A percentile compares a stretch with the other conserved stretches of the same genome.
These are phyloP conservation scores for Boletus reticuloceps DNA, from an alignment of 768 basidiomycete species.

Conservation along the genomic window DNA sequence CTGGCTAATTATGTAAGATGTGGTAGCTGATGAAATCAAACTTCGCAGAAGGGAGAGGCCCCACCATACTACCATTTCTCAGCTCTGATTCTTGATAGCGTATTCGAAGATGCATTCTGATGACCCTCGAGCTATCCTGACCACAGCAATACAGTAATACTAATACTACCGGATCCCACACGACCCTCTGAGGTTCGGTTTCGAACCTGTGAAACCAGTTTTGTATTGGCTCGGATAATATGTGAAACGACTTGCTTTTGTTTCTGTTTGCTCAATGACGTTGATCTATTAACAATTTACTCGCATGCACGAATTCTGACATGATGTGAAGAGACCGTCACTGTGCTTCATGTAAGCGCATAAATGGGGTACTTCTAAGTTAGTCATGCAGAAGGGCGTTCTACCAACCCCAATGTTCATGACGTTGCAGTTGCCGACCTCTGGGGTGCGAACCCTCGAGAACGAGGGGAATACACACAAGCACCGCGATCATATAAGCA, in stretches of 20 bases:
- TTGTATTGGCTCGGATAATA: slow-evolving; percentile 6
- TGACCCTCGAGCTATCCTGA: neutral
- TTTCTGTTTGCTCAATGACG: neutral
- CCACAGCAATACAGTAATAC: neutral
- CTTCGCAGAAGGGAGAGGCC: neutral
- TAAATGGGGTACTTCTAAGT: slow-evolving; percentile 16
- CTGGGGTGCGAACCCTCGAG: slow-evolving; percentile 13
- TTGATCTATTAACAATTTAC: neutral
- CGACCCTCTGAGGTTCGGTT: slow-evolving; percentile 1
- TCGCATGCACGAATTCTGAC: slow-evolving; percentile 7
- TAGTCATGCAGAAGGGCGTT: slow-evolving; percentile 3
- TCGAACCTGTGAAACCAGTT: slow-evolving; percentile 10
- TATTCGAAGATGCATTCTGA: neutral
- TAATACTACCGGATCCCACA: neutral
- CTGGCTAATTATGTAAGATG: neutral
- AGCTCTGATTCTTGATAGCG: slow-evolving; percentile 8
- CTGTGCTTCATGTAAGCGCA: slow-evolving; percentile 4
- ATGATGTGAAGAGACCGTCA: slow-evolving; percentile 4
- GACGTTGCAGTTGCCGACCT: slow-evolving; percentile 11
- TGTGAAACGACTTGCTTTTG: slow-evolving; percentile 7
- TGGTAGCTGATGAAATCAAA: neutral
- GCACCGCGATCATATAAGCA: slow-evolving; percentile 6
- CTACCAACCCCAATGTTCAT: slow-evolving; percentile 15
- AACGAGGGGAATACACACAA: slow-evolving; percentile 11
- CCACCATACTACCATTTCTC: neutral